Evolutionary conservation across 1,139 yeast genomes (phyloP), one percentile per base, ranked within the genome.

Genomic region (Blastobotrys apis): DNA sequence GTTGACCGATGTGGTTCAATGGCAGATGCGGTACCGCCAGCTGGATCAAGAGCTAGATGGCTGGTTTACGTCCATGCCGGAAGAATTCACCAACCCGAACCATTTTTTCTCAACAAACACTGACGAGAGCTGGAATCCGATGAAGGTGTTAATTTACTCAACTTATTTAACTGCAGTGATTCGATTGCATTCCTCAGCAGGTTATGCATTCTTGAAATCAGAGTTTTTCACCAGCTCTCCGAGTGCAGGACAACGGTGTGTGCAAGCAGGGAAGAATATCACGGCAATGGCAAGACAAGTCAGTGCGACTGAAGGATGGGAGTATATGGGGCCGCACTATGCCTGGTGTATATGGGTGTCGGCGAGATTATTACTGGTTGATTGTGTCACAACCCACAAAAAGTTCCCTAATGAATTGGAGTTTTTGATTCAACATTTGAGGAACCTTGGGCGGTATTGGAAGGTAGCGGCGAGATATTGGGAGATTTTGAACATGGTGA

Each of bases 291-390:
- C 60, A 2, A 38, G 47, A 8, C 50, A 52, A 10, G 49, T 60
- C 9, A 53, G 51, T 19, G 47, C 53, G 27, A 50, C 53, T 20
- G 46, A 46, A 2, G 50, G 55, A 4, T 56, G 59, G 48, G 58
- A 57, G 22, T 49, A 49, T 20, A 47, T 64, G 23, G 69, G 71
- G 1, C 68, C 69, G 4, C 63, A 60, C 34, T 66, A 62, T 45
- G 66, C 68, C 0, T 65, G 66, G 50, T 57, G 53, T 32, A 51
- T 65, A 12, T 66, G 70, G 69, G 65, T 66, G 13, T 58, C 63
- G 33, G 59, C 68, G 1, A 51, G 70, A 44, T 55, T 66, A n/a
- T 42, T 66, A 23, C 56, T 66, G 33, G 68, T 64, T n/a, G 65
- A 65, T 47, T 58, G 61, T 35, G 63, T 65, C 10, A 56, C 58